phyloP scores from a whole-genome alignment of 2,329 filamentous ascomycete genomes.

The Pestalotiopsis sp. region DNA sequence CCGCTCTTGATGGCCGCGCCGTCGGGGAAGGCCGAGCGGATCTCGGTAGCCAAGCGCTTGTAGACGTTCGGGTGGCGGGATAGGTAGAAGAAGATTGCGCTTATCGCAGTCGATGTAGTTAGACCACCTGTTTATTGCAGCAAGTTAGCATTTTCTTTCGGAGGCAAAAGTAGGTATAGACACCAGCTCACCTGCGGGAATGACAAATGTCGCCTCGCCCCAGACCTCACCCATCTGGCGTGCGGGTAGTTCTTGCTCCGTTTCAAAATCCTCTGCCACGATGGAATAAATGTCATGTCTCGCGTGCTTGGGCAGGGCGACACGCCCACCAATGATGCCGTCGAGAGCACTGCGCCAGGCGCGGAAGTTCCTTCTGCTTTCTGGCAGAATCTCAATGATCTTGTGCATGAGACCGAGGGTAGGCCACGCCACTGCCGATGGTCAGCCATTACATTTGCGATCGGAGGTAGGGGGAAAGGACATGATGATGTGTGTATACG shows the following conservation, averaged over 20 bases:
- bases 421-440: neutral
- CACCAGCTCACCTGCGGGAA: neutral
- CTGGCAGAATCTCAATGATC: neutral
- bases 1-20: neutral
- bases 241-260: neutral
- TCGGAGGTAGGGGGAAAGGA: neutral
- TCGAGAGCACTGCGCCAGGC: conserved; percentile 15
- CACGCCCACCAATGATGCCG: conserved; percentile 20
- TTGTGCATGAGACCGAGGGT: neutral
- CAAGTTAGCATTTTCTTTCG: too few species aligned
- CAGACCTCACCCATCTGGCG: conserved; percentile 16
- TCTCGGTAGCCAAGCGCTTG: conserved; percentile 29
- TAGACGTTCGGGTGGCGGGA: conserved; percentile 28
- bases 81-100: conserved; percentile 38
- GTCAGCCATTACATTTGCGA: neutral
- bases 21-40: neutral
- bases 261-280: neutral
- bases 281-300: conserved; percentile 21
- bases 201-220: conserved; percentile 12
- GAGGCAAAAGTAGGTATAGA: too few species aligned
- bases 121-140: conserved; percentile 18
- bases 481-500: neutral
- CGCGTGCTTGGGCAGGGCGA: conserved; percentile 16
- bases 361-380: neutral
- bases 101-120: conserved; percentile 33